A percentile compares a stretch with the other conserved stretches of the same genome.
phyloP scores from a whole-genome alignment of 2,329 filamentous ascomycete genomes.

The Ophiostoma australiae region DNA sequence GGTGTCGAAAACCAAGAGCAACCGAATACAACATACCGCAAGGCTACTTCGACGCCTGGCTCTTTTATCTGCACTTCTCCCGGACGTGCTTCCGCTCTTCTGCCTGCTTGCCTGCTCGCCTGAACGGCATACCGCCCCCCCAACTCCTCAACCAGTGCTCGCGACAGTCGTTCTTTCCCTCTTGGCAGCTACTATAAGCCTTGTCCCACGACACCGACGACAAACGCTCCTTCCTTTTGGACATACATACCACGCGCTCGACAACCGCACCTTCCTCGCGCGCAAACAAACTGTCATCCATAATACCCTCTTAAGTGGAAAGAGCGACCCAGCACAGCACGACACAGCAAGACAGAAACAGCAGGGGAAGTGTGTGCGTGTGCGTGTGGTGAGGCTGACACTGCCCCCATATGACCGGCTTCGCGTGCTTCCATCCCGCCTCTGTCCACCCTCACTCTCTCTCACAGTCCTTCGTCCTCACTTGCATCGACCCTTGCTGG shows the following conservation, averaged over 20 bases:
- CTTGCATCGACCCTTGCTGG: neutral
- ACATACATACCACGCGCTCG: neutral
- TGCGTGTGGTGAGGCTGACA: neutral
- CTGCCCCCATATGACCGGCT: slow-evolving; percentile 5
- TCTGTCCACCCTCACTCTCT: neutral
- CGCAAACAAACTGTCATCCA: neutral
- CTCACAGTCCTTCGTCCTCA: neutral
- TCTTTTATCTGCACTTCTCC: neutral
- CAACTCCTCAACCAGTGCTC: neutral
- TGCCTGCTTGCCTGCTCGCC: neutral
- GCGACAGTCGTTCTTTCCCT: slow-evolving; percentile 4
- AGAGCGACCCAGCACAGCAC: neutral
- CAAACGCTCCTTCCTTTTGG: neutral
- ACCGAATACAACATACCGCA: neutral
- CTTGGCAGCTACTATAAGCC: neutral
- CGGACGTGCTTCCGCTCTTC: neutral
- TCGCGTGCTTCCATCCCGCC: neutral
- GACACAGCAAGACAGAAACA: neutral
- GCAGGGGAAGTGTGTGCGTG: neutral
- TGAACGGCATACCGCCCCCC: neutral
- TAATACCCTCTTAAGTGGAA: neutral
- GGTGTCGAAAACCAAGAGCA: neutral
- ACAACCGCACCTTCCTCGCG: slow-evolving; percentile 5
- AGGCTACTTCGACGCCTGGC: neutral
- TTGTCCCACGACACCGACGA: neutral